Percentiles rank a stretch among this genome's conserved stretches.
These are phyloP conservation scores for Lentinula boryana DNA, from an alignment of 768 basidiomycete genomes.

Conservation along the genomic window DNA sequence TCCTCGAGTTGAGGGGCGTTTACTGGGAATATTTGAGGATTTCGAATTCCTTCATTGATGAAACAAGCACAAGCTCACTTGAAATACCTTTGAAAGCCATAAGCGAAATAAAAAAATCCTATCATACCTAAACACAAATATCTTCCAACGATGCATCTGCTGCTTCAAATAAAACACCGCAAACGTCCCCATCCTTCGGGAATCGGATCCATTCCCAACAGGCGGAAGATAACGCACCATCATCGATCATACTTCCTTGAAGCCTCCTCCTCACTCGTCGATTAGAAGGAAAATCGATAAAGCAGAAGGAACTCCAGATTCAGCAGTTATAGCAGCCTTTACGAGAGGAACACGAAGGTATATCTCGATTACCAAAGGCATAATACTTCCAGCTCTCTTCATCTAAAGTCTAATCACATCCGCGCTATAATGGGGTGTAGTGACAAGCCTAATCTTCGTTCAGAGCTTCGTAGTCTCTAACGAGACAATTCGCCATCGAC, in stretches of 20 bases:
- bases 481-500: conserved; percentile 59
- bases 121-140: conserved; percentile 77
- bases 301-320: conserved; percentile 29
- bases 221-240: not conserved
- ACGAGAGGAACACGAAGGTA: conserved; percentile 43
- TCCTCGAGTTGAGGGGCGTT: conserved; percentile 68
- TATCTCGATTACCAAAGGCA: conserved; percentile 78
- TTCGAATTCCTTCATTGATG: no score
- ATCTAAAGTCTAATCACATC: conserved; percentile 82
- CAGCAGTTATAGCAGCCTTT: conserved; percentile 27
- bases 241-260: not conserved
- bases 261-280: not conserved
- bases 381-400: conserved; percentile 64
- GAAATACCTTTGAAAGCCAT: conserved; percentile 63
- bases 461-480: conserved; percentile 65
- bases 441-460: conserved; percentile 68
- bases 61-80: conserved; percentile 35
- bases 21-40: conserved; percentile 22
- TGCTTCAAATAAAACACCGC: conserved; percentile 74
- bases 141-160: conserved; percentile 78
- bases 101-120: conserved; percentile 53
- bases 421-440: conserved; percentile 62
- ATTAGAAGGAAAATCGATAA: conserved; percentile 18
- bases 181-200: conserved; percentile 75
- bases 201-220: not conserved